Evolutionary conservation across 1,139 yeast species (phyloP).

Genomic region (Pichia sp.): DNA sequence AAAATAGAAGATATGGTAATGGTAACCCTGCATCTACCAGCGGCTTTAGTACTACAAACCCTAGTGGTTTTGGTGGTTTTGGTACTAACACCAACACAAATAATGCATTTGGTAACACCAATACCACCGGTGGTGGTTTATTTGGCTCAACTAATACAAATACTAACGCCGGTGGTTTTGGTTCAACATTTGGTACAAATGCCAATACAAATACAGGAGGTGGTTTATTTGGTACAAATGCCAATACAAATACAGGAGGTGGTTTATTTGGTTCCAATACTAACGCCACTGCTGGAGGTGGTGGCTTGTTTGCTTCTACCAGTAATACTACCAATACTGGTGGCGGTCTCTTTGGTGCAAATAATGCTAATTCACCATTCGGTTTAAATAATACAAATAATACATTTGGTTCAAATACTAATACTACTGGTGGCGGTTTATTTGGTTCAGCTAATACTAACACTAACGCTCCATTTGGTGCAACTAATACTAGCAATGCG

Average conservation of each 20-base stretch:
- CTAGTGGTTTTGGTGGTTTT: slow-evolving; percentile 13
- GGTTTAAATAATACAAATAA: slow-evolving; percentile 10
- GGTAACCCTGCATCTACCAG: slow-evolving; percentile 17
- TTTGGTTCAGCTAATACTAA: slow-evolving; percentile 19
- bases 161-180: slow-evolving; percentile 15
- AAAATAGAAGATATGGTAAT: slow-evolving; percentile 58
- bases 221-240: slow-evolving; percentile 47
- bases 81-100: slow-evolving; percentile 9
- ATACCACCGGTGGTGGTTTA: slow-evolving; percentile 12
- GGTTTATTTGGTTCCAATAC: slow-evolving; percentile 21
- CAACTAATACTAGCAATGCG: slow-evolving; percentile 17
- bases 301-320: slow-evolving; percentile 26
- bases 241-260: slow-evolving; percentile 16
- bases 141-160: slow-evolving; percentile 12
- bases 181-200: slow-evolving; percentile 15
- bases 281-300: slow-evolving; percentile 13
- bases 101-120: slow-evolving; percentile 10
- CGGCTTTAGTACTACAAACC: slow-evolving; percentile 18
- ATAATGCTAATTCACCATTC: slow-evolving; percentile 9
- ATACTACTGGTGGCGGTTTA: background rate
- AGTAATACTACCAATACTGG: slow-evolving; percentile 20
- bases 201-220: slow-evolving; percentile 34
- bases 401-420: slow-evolving; percentile 12
- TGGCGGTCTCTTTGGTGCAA: slow-evolving; percentile 14
- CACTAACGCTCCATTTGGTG: slow-evolving; percentile 25